These are phyloP conservation scores for Cenchrus purpureus DNA, from an alignment of 176 grass and related monocot species.

Conservation along the genomic window DNA sequence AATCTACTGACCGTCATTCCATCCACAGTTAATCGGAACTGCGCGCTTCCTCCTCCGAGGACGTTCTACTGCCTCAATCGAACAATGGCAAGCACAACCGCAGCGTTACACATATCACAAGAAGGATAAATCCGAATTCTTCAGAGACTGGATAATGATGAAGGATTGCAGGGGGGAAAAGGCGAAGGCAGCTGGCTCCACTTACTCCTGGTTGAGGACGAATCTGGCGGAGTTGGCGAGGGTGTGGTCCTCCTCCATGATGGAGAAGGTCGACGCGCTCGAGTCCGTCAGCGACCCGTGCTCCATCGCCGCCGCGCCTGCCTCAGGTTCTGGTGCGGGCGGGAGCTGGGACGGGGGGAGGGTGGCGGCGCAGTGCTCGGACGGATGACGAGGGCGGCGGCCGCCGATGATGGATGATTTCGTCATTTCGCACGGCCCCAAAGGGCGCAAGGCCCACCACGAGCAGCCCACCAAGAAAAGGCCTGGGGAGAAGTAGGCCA, in stretches of 20 bases:
- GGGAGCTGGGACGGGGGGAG: too few relatives aligned
- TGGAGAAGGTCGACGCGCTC: conserved; percentile 73
- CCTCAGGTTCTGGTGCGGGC: background rate
- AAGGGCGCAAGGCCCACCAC: too few relatives aligned
- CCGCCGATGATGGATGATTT: too few relatives aligned
- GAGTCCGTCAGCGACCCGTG: conserved; percentile 63
- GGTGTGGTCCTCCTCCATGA: conserved; percentile 87
- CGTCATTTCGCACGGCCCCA: too few relatives aligned
- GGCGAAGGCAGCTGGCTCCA: conserved; percentile 38
- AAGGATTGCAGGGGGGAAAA: background rate
- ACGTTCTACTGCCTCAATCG: background rate
- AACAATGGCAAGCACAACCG: background rate
- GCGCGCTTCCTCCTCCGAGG: background rate
- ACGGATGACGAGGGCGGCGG: too few relatives aligned
- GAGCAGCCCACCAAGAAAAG: too few relatives aligned
- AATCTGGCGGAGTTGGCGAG: conserved; percentile 83
- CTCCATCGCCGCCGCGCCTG: conserved; percentile 56
- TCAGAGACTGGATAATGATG: background rate
- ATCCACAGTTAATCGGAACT: background rate
- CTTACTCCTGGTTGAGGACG: conserved; percentile 92
- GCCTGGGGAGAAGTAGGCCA: too few relatives aligned
- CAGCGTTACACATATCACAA: background rate
- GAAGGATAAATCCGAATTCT: background rate
- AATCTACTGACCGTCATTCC: background rate
- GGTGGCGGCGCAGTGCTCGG: background rate